Percentiles rank a stretch among this genome's conserved stretches.
Conservation (phyloP, 2,329 filamentous ascomycete genomes). For the Trichoderma breve region DNA sequence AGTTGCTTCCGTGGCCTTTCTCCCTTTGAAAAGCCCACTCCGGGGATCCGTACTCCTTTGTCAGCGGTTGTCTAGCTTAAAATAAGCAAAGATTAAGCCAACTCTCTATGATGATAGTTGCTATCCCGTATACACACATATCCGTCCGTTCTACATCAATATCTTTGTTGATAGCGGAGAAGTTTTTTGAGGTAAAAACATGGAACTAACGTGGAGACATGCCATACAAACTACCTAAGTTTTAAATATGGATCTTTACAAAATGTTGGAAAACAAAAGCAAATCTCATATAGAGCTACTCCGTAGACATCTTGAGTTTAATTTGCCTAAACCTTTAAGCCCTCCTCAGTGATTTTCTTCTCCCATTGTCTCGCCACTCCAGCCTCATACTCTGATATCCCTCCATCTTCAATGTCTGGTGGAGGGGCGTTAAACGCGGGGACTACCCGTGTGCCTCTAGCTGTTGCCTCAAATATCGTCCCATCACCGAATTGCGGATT, state of each 20-base stretch:
- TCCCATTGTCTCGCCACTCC: not conserved
- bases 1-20: not conserved
- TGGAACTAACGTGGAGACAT: not conserved
- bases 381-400: not conserved
- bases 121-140: not conserved
- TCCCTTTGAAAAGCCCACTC: not conserved
- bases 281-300: not conserved
- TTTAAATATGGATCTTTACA: not conserved
- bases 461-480: not conserved
- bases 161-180: not conserved
- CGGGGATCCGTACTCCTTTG: not conserved
- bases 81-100: no score
- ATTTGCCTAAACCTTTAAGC: not conserved
- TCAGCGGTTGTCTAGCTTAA: not conserved
- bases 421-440: not conserved
- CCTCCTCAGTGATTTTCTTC: not conserved
- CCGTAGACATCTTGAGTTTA: not conserved
- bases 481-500: not conserved
- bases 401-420: not conserved
- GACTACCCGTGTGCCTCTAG: not conserved
- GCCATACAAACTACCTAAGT: not conserved
- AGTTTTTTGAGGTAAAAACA: not conserved
- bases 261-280: not conserved
- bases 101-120: not conserved
- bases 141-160: not conserved